Evolutionary conservation across 306 rosid genomes (phyloP).

Genomic region (Astragalus glycyphyllos): DNA sequence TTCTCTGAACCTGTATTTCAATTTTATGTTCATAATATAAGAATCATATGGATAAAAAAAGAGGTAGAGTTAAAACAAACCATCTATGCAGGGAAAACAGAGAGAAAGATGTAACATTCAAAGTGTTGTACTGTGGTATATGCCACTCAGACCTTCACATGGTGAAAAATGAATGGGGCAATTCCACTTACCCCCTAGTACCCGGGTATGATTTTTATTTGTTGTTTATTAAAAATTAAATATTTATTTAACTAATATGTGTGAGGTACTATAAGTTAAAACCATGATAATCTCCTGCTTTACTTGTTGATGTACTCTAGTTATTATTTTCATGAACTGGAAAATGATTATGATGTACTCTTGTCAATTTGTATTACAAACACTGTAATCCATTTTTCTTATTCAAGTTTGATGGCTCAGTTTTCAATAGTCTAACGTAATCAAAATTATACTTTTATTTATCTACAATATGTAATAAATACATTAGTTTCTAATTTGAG

Average conservation of each 20-base stretch:
- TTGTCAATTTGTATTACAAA: too few relatives aligned
- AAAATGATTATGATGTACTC: neutral
- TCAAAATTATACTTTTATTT: too few relatives aligned
- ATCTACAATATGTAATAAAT: too few relatives aligned
- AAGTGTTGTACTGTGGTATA: constrained; percentile 52
- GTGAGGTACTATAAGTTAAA: too few relatives aligned
- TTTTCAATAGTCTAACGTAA: too few relatives aligned
- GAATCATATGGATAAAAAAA: too few relatives aligned
- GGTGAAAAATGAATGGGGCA: constrained; percentile 51
- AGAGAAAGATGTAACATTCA: constrained; percentile 50
- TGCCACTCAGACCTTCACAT: constrained; percentile 58
- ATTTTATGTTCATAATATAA: neutral
- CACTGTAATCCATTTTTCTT: too few relatives aligned
- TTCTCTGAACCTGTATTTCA: neutral
- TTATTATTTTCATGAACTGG: neutral
- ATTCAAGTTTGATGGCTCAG: too few relatives aligned
- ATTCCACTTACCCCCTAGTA: constrained; percentile 42
- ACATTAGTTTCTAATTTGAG: constrained; percentile 23
- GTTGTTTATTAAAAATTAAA: too few relatives aligned
- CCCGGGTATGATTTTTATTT: constrained; percentile 45
- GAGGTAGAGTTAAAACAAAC: neutral
- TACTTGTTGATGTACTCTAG: neutral
- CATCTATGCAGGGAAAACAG: constrained; percentile 45
- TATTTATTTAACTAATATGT: too few relatives aligned
- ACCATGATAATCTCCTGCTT: neutral